A percentile compares a stretch with the other conserved stretches of the same genome.
Conservation (phyloP, 176 grass and related monocot species). For the Hordeum marinum region DNA sequence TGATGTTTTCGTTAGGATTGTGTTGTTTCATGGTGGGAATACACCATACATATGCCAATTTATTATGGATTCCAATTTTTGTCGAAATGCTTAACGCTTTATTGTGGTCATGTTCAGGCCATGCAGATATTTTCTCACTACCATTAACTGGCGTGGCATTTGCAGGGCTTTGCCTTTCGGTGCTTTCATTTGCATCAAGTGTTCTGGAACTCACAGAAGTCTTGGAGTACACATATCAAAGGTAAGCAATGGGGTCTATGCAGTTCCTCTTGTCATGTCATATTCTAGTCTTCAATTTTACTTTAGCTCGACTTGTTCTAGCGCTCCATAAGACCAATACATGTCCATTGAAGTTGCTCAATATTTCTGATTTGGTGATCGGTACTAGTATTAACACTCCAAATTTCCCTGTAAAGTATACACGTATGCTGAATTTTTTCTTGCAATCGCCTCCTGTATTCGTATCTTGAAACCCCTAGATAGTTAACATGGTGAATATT, state of each 20-base stretch:
- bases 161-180: slow-evolving; percentile 74
- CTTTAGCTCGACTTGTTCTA: not conserved
- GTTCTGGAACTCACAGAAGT: slow-evolving; percentile 91
- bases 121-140: not conserved
- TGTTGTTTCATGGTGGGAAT: not conserved
- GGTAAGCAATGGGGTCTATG: not conserved
- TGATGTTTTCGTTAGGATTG: not conserved
- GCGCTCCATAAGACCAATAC: not conserved
- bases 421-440: not conserved
- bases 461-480: not conserved
- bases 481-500: not conserved
- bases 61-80: not conserved
- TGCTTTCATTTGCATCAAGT: slow-evolving; percentile 93
- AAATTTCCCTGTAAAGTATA: not conserved
- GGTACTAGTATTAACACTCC: not conserved
- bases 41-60: not conserved
- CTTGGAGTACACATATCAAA: slow-evolving; percentile 97
- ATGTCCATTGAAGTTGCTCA: not conserved
- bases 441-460: not conserved
- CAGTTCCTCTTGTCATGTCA: not conserved
- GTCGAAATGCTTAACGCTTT: not conserved
- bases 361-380: not conserved
- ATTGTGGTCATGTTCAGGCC: not conserved
- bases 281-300: not conserved
- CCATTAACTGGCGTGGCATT: slow-evolving; percentile 8